These are phyloP conservation scores for Coccomyxa sp. DNA, from an alignment of 139 green algal genomes.

Conservation along the genomic window DNA sequence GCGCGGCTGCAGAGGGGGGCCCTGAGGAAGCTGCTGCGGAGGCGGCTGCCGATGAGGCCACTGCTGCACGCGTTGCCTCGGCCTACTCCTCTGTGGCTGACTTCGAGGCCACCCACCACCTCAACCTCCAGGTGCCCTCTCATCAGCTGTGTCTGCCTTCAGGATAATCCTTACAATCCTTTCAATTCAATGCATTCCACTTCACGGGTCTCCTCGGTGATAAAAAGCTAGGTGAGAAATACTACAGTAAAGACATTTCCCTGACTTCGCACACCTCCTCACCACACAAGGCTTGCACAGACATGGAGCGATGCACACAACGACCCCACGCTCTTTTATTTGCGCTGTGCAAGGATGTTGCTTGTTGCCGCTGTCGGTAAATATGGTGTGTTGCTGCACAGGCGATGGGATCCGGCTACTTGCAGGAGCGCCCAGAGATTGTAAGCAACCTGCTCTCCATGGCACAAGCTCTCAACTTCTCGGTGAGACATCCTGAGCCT, in stretches of 20 bases:
- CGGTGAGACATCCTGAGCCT: neutral
- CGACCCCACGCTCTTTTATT: no score
- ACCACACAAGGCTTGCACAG: neutral
- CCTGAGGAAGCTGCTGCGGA: neutral
- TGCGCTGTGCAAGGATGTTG: no score
- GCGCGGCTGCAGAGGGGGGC: neutral
- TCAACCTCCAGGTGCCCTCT: slow-evolving; percentile 14
- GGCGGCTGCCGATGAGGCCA: neutral
- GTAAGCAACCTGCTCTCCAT: slow-evolving; percentile 3
- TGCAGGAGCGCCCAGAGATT: slow-evolving; percentile 14
- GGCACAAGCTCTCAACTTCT: slow-evolving; percentile 2
- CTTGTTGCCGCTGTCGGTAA: no score
- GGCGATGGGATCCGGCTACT: slow-evolving; percentile 16
- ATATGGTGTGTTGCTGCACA: neutral
- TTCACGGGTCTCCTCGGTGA: no score
- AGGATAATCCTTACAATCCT: no score
- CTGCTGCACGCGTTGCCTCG: neutral
- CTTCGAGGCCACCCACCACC: slow-evolving; percentile 34
- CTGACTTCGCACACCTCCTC: no score
- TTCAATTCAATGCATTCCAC: no score
- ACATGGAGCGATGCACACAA: neutral
- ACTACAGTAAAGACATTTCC: no score
- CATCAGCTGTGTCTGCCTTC: no score
- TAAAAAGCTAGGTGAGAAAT: no score
- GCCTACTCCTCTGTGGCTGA: slow-evolving; percentile 28